Percentiles rank a stretch among this genome's conserved stretches.
phyloP scores from a whole-genome alignment of 2,329 filamentous ascomycete genomes.

The Blastomyces parvus region DNA sequence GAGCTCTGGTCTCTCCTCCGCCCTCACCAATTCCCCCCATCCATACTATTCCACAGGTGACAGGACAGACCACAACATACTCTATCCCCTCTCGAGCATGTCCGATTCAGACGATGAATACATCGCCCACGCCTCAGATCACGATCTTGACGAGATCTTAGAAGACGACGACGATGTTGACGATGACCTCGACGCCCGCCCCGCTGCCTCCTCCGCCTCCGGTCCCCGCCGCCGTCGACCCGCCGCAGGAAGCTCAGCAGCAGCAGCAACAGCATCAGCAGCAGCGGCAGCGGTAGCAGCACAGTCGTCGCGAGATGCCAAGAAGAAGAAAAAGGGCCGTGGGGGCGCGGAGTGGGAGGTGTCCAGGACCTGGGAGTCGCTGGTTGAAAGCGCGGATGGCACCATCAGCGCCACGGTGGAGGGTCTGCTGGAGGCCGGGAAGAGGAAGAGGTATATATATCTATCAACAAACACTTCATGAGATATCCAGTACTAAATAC shows the following conservation, averaged over 20 bases:
- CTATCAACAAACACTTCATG: background rate
- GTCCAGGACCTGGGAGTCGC: slow-evolving; percentile 52
- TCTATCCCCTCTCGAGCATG: background rate
- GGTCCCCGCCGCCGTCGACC: background rate
- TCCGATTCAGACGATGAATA: slow-evolving; percentile 44
- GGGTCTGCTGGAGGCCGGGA: slow-evolving; percentile 68
- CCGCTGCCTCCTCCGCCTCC: slow-evolving; percentile 2
- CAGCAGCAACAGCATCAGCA: background rate
- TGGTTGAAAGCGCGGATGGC: slow-evolving; percentile 70
- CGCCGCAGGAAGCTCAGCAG: background rate
- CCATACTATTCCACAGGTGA: background rate
- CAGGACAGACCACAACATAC: background rate
- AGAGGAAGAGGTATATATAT: slow-evolving; percentile 61
- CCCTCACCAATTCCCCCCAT: background rate
- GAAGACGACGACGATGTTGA: slow-evolving; percentile 22
- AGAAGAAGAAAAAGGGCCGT: slow-evolving; percentile 31
- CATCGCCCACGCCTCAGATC: slow-evolving; percentile 41
- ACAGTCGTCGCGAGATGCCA: slow-evolving; percentile 15
- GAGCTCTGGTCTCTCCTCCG: background rate
- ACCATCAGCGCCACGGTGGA: slow-evolving; percentile 63
- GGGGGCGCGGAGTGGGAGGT: slow-evolving; percentile 39
- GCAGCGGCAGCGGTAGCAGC: background rate
- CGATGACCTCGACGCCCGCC: slow-evolving; percentile 12
- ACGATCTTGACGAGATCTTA: slow-evolving; percentile 30
- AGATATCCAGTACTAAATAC: background rate